Percentiles rank a stretch among this genome's conserved stretches.
Evolutionary conservation across 78 protist genomes (phyloP).

Genomic region (slime mould (Dictyostelium discoideum)): dicty_2.7 NC_007088.5:7905501-7906000

Average conservation of each 20-base stretch:
- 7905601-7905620: not conserved
- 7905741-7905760: not conserved
- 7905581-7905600: not conserved
- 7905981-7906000: not conserved
- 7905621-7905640: constrained; percentile 13
- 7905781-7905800: constrained; percentile 51
- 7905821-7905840: not conserved
- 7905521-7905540: no score
- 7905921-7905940: not conserved
- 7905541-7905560: no score
- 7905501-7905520: no score
- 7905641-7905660: constrained; percentile 69
- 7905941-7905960: not conserved
- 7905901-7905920: constrained; percentile 9
- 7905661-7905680: constrained; percentile 68
- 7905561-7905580: not conserved
- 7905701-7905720: constrained; percentile 76
- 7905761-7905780: constrained; percentile 27
- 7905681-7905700: constrained; percentile 43
- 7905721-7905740: constrained; percentile 78
- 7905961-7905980: not conserved
- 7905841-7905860: constrained; percentile 7
- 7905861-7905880: not conserved
- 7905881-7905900: not conserved
- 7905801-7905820: not conserved